phyloP scores from a whole-genome alignment of 2,329 filamentous ascomycete species.

The Aureobasidium sp. region DNA sequence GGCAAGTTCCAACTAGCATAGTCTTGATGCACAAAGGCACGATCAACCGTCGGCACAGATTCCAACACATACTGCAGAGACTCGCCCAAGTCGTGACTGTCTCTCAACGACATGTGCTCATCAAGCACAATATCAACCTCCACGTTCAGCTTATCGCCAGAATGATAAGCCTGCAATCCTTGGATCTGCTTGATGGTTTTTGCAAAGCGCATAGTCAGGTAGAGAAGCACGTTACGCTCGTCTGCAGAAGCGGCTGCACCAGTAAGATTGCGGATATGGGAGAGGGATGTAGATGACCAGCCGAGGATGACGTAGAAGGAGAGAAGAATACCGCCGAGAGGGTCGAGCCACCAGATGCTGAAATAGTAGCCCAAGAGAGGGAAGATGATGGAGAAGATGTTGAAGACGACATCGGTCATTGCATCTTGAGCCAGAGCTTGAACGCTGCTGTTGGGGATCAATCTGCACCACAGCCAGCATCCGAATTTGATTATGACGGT shows the following conservation, averaged over 20 bases:
- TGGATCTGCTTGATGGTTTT: constrained; percentile 81
- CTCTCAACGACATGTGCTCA: constrained; percentile 63
- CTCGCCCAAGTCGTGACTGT: constrained; percentile 74
- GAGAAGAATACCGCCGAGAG: constrained; percentile 68
- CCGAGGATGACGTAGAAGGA: constrained; percentile 71
- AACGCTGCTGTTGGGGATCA: constrained; percentile 79
- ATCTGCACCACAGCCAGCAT: constrained; percentile 81
- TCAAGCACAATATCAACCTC: constrained; percentile 79
- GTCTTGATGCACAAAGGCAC: constrained; percentile 46
- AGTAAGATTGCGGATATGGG: constrained; percentile 73
- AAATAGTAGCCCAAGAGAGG: constrained; percentile 71
- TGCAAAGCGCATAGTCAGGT: constrained; percentile 89
- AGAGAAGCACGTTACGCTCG: constrained; percentile 76
- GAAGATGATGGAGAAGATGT: constrained; percentile 80
- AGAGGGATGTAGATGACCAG: constrained; percentile 64
- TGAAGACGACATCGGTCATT: constrained; percentile 77
- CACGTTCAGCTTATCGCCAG: constrained; percentile 76
- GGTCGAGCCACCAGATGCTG: constrained; percentile 77
- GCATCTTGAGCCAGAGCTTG: constrained; percentile 66
- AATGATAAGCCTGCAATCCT: constrained; percentile 75
- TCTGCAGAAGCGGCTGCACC: constrained; percentile 72
- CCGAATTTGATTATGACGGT: constrained; percentile 75
- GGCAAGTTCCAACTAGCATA: constrained; percentile 43
- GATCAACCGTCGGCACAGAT: constrained; percentile 66
- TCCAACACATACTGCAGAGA: constrained; percentile 76